phyloP scores from a whole-genome alignment of 192 early-diverging fungal species.

The Jimgerdemannia flammicorona region DNA sequence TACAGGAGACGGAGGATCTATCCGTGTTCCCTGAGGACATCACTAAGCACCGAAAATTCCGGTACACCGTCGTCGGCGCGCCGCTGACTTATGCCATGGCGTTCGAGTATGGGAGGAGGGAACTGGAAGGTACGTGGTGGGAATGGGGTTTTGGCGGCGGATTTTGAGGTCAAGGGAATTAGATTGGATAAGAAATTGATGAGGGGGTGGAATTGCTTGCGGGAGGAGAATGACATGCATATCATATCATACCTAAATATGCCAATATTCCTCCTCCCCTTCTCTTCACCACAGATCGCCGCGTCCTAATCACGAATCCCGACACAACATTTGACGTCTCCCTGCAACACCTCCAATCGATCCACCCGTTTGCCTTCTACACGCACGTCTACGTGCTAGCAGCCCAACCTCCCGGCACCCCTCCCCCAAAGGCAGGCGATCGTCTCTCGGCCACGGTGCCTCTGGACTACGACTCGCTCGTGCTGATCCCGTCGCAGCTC shows the following conservation, averaged over 20 bases:
- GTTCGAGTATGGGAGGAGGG: conserved; percentile 9
- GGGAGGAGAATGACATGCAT: too few relatives aligned
- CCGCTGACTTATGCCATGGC: conserved; percentile 4
- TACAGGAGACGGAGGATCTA: conserved; percentile 12
- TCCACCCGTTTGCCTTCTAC: conserved; percentile 3
- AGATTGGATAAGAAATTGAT: too few relatives aligned
- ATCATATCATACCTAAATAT: background rate
- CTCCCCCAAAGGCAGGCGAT: background rate
- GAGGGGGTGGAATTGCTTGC: too few relatives aligned
- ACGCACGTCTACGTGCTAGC: conserved; percentile 10
- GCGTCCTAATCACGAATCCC: background rate
- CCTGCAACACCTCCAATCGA: conserved; percentile 1
- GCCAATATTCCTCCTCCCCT: background rate
- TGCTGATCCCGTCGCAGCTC: conserved; percentile 10
- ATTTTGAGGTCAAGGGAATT: background rate
- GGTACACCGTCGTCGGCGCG: conserved; percentile 1
- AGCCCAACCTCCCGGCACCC: background rate
- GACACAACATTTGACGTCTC: conserved; percentile 1
- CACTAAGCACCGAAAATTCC: conserved; percentile 10
- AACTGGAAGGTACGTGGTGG: conserved; percentile 3
- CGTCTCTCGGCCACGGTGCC: background rate
- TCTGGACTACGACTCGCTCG: background rate
- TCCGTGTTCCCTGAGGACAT: conserved; percentile 12
- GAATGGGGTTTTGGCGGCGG: too few relatives aligned
- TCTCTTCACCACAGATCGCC: background rate